Evolutionary conservation across 2,329 filamentous ascomycete genomes (phyloP).

Genomic region (Juglanconis juglandina): DNA sequence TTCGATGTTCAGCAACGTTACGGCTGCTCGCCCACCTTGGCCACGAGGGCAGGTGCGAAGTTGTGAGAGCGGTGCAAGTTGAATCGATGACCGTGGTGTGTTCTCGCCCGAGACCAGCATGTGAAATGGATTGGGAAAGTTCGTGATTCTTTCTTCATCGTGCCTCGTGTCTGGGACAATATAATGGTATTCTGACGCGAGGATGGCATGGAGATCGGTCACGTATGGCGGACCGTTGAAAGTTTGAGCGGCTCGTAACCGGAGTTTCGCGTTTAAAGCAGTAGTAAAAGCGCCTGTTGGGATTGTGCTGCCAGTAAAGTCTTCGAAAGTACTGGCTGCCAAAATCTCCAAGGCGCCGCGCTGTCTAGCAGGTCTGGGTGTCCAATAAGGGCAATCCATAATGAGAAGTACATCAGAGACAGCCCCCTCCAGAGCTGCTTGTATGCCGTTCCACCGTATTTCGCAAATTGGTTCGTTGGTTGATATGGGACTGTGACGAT

Average conservation of each 20-base stretch:
- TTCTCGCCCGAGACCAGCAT: constrained; percentile 54
- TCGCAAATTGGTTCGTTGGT: constrained; percentile 38
- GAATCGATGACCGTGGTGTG: constrained; percentile 51
- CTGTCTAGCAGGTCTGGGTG: constrained; percentile 46
- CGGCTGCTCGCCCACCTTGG: constrained; percentile 22
- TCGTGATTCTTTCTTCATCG: constrained; percentile 45
- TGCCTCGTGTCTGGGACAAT: constrained; percentile 48
- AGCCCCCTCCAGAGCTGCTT: constrained; percentile 54
- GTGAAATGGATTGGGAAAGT: constrained; percentile 52
- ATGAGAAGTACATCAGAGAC: constrained; percentile 54
- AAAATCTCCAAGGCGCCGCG: constrained; percentile 55
- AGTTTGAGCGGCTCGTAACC: constrained; percentile 43
- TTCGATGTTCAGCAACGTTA: constrained; percentile 46
- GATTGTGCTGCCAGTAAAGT: constrained; percentile 41
- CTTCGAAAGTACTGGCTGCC: constrained; percentile 52
- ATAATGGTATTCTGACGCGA: constrained; percentile 50
- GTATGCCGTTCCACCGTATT: constrained; percentile 55
- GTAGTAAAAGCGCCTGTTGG: constrained; percentile 52
- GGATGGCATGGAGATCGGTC: constrained; percentile 49
- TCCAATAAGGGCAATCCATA: constrained; percentile 58
- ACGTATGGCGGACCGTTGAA: constrained; percentile 42
- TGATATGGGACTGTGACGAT: constrained; percentile 42
- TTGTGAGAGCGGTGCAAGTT: constrained; percentile 46
- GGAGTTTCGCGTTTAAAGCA: constrained; percentile 47
- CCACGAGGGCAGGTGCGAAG: constrained; percentile 28